Evolutionary conservation across 2,329 filamentous ascomycete genomes (phyloP), one percentile per base, ranked within the genome.

Genomic region (Chaetomiaceae sp.): DNA sequence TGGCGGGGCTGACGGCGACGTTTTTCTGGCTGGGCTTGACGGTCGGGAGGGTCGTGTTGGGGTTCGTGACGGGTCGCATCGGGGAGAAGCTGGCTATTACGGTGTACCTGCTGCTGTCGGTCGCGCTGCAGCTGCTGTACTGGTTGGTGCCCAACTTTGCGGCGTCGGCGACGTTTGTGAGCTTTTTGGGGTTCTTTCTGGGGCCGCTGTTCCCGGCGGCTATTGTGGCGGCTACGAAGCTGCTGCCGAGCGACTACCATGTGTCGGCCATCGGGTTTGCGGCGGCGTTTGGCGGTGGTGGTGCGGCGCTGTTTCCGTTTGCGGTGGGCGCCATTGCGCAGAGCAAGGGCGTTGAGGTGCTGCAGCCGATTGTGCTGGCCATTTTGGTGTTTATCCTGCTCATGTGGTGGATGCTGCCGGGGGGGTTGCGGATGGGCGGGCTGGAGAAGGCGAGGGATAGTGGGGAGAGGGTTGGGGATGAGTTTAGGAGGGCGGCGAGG

Each of bases 1-100:
- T 83, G 2, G 84, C 86, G 31, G 89, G 89, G 3, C 82, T 94
- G 72, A 83, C 82, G 0, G 85, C 84, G 0, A 92, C 88, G 0
- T 85, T 88, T 0, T 95, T 92, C 71, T 95, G 90, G 90, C 78
- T 89, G 39, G 90, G 89, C 0, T 77, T 95, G 58, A 91, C 89
- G 0, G 68, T 89, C 0, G 89, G 90, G 0, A 76, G 90, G 1
- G 72, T 94, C 3, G 67, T 84, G 0, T 70, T 95, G 15, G 88
- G 88, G 0, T 94, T 95, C 61, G 74, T 91, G 3, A 95, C 89
- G 1, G 84, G 85, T 2, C 73, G 78, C 2, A 73, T 89, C 17
- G 89, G 89, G 0, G 89, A 92, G 71, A 89, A 86, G 66, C 65
- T 80, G 15, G 79, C 83, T 36, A 79, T 87, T 48, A 68, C 76